Base-by-base conservation (phyloP, 768 basidiomycete genomes). In the Podaxis sp. region DNA sequence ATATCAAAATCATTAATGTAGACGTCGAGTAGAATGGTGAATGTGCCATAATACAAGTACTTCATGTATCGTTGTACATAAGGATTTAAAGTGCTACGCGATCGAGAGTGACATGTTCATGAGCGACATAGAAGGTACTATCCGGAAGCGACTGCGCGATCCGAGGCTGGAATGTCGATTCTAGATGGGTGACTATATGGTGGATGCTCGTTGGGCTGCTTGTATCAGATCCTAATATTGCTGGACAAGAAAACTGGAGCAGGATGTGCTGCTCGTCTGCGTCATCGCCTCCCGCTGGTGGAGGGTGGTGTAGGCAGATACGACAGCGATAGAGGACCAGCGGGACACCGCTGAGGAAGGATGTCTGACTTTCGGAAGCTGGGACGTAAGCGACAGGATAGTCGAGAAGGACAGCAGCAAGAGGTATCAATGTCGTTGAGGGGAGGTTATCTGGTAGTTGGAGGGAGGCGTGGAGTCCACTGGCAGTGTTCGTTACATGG, bases 1-100 rank as follows among this genome's bases (percentile, higher is more conserved):
- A 96, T 71, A 93, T 99, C 76, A 94, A 93, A 74, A 95, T 95
- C 64, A 77, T 88, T 71, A 94, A 91, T 66, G 78, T 93, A 44
- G 86, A 86, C 70, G 82, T 92, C 65, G 88, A 91, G 62, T 90
- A 82, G 68, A 26, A 53, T 12, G 36, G 33, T n/a, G 40, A 11
- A 12, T 15, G 15, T 30, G 8, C 15, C 37, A 11, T 41, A 22
- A 22, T 20, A 30, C 11, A 10, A 49, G 28, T 56, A 2, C 28
- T 46, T 61, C 40, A 7, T 30, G 6, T 30, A 49, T 44, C 4
- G 4, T 15, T 53, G 20, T 28, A 12, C 49, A 22, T 10, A 24
- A 0, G 49, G n/a, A 56, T 7, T 56, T 38, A 62, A 17, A 62
- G 51, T 51, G 61, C 61, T 62, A 51, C 61, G 22, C 55, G 54